Conservation (phyloP, 2,329 filamentous ascomycete genomes). For the Thielaviopsis punctulata region DNA sequence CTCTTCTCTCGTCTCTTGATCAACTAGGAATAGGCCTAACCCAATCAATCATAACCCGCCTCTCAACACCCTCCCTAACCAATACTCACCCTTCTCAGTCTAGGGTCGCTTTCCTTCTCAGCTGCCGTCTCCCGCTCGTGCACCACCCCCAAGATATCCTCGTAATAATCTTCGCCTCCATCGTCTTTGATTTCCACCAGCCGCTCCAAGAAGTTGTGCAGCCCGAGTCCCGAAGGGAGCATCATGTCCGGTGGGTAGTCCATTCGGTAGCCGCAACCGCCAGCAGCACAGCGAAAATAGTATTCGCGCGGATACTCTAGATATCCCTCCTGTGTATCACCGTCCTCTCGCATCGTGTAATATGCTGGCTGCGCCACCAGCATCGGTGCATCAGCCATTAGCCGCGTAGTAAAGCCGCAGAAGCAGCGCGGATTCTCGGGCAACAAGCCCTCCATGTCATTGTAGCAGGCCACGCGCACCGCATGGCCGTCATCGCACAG, state of each 20-base stretch:
- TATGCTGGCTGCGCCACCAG: neutral
- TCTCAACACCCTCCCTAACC: too few species aligned
- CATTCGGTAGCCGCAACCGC: constrained; percentile 6
- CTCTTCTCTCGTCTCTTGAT: too few species aligned
- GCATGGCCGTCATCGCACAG: constrained; percentile 3
- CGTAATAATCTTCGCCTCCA: constrained; percentile 7
- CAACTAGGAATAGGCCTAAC: too few species aligned
- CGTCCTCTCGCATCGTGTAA: neutral
- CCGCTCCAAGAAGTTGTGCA: constrained; percentile 1
- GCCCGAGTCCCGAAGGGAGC: neutral
- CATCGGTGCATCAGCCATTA: neutral
- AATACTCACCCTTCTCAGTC: neutral
- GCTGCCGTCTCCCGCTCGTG: neutral
- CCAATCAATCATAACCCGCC: too few species aligned
- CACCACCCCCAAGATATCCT: constrained; percentile 8
- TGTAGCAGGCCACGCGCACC: constrained; percentile 1
- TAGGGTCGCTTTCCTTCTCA: neutral
- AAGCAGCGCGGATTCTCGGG: constrained; percentile 11
- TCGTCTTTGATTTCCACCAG: constrained; percentile 3
- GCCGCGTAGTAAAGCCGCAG: constrained; percentile 8
- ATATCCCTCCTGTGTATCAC: neutral
- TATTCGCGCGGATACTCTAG: neutral
- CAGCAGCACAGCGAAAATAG: constrained; percentile 9
- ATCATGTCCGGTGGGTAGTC: constrained; percentile 2
- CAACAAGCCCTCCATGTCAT: constrained; percentile 9